Conservation (phyloP, 305 asterid species). For the Solanum aculeatissimum region DNA sequence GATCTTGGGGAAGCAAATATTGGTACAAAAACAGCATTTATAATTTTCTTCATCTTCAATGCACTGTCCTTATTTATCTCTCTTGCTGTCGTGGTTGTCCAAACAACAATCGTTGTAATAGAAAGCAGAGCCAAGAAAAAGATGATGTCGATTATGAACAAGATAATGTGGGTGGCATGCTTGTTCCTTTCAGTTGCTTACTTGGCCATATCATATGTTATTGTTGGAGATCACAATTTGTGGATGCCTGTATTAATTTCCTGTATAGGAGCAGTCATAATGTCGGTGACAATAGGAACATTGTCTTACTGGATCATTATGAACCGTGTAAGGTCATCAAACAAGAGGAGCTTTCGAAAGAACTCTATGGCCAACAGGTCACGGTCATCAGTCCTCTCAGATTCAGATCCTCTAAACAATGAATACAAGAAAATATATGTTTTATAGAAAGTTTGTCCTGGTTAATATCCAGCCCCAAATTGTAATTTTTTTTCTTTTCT, state of each 20-base stretch:
- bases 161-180: slow-evolving; percentile 25
- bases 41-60: slow-evolving; percentile 14
- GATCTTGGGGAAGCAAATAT: slow-evolving; percentile 22
- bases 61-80: slow-evolving; percentile 15
- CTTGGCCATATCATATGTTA: slow-evolving; percentile 10
- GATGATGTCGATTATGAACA: slow-evolving; percentile 20
- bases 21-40: slow-evolving; percentile 2
- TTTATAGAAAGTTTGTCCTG: slow-evolving; percentile 8
- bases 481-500: not conserved
- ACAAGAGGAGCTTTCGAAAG: slow-evolving; percentile 8
- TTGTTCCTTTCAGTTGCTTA: slow-evolving; percentile 17
- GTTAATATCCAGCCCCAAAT: not conserved
- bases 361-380: slow-evolving; percentile 1
- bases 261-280: slow-evolving; percentile 5
- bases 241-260: slow-evolving; percentile 17
- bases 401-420: slow-evolving; percentile 6
- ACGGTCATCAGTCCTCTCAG: slow-evolving; percentile 3
- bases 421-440: slow-evolving; percentile 23
- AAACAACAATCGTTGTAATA: slow-evolving; percentile 19
- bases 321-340: slow-evolving; percentile 10
- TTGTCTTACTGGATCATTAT: slow-evolving; percentile 16
- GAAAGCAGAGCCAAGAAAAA: slow-evolving; percentile 24
- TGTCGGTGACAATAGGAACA: slow-evolving; percentile 12
- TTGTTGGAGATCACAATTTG: slow-evolving; percentile 6
- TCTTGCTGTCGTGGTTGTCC: slow-evolving; percentile 23